Evolutionary conservation across 2,329 filamentous ascomycete genomes (phyloP).

Genomic region (Pseudocercospora crystallina): DNA sequence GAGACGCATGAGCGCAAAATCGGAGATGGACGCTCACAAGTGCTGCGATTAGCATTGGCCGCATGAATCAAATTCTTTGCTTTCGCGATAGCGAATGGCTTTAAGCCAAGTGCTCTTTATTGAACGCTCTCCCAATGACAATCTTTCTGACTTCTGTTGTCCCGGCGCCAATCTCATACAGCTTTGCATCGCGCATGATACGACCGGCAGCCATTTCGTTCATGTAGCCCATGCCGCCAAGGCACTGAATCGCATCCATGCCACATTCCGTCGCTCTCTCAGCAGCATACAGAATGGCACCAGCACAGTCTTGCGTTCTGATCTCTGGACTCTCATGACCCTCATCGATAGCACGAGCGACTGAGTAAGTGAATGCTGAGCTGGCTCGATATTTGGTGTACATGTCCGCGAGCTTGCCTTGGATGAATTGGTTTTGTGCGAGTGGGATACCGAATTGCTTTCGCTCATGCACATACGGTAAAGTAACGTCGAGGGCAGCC

Average conservation of each 20-base stretch:
- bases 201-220: conserved; percentile 92
- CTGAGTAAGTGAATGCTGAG: conserved; percentile 82
- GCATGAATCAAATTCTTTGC: too few relatives aligned
- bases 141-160: conserved; percentile 92
- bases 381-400: conserved; percentile 88
- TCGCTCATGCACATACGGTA: conserved; percentile 86
- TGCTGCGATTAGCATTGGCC: too few relatives aligned
- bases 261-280: conserved; percentile 85
- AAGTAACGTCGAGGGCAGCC: conserved; percentile 76
- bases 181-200: conserved; percentile 71
- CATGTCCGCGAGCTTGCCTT: conserved; percentile 94
- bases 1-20: too few relatives aligned
- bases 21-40: too few relatives aligned
- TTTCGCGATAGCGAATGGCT: too few relatives aligned
- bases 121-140: conserved; percentile 90
- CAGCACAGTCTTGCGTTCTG: conserved; percentile 88
- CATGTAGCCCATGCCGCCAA: conserved; percentile 94
- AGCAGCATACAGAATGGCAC: conserved; percentile 88
- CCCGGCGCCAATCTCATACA: conserved; percentile 96
- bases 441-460: conserved; percentile 87
- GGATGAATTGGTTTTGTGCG: conserved; percentile 87
- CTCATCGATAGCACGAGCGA: conserved; percentile 78
- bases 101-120: conserved; percentile 66
- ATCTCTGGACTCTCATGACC: conserved; percentile 49
- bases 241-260: conserved; percentile 83